Percentiles rank a stretch among this genome's conserved stretches.
phyloP scores from a whole-genome alignment of 73 alveolate genomes.

The Tetrahymena elliotti region DNA sequence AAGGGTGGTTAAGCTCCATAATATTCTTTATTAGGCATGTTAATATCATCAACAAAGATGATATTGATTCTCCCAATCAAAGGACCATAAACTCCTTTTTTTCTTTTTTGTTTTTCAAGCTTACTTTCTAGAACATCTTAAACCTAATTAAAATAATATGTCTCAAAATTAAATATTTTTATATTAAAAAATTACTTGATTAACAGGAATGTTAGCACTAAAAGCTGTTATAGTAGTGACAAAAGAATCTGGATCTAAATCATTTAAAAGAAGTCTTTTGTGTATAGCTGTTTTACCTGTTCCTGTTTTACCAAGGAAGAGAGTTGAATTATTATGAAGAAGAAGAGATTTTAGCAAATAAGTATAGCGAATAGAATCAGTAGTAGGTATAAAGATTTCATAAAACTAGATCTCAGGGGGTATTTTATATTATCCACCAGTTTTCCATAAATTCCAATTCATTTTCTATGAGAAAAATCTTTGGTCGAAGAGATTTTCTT shows the following conservation, averaged over 20 bases:
- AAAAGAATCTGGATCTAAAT: slow-evolving; percentile 59
- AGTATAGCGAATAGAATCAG: slow-evolving; percentile 92
- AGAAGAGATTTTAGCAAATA: slow-evolving; percentile 56
- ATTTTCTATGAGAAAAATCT: slow-evolving; percentile 3
- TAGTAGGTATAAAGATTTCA: slow-evolving; percentile 82
- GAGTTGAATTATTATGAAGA: slow-evolving; percentile 49
- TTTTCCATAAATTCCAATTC: slow-evolving; percentile 29
- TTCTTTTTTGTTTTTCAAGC: slow-evolving; percentile 70
- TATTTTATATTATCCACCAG: slow-evolving; percentile 24
- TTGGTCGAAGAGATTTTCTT: background rate
- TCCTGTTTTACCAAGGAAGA: slow-evolving; percentile 95
- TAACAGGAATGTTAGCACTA: slow-evolving; percentile 45
- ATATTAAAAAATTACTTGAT: background rate
- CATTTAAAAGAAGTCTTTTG: slow-evolving; percentile 79
- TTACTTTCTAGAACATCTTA: slow-evolving; percentile 70
- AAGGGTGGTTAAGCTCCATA: slow-evolving; percentile 97
- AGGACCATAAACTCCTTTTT: slow-evolving; percentile 94
- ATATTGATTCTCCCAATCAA: slow-evolving; percentile 87
- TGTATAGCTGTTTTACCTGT: slow-evolving; percentile 90
- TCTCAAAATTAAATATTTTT: background rate
- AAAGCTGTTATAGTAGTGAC: slow-evolving; percentile 68
- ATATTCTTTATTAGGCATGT: slow-evolving; percentile 95
- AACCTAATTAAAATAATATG: slow-evolving; percentile 45
- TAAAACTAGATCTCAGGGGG: slow-evolving; percentile 70
- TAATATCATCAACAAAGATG: slow-evolving; percentile 92